Evolutionary conservation across 352 stramenopile species (phyloP).

Genomic region (Phytopythium ostracodes): DNA sequence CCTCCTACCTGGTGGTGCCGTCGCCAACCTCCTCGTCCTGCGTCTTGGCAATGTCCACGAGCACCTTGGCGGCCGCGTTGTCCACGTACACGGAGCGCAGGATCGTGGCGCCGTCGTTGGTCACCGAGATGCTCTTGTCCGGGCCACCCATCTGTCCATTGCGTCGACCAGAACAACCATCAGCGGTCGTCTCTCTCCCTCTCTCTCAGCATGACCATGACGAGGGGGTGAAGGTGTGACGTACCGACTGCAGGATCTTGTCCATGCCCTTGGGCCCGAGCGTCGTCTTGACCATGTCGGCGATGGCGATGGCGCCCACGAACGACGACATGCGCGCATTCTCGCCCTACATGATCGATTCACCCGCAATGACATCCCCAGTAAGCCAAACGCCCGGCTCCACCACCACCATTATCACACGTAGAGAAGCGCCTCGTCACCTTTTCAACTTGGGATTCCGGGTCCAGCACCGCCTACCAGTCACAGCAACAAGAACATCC

Average conservation of each 20-base stretch:
- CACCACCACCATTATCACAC: background rate
- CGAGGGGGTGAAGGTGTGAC: constrained; percentile 3
- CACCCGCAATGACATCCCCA: background rate
- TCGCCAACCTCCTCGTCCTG: constrained; percentile 99
- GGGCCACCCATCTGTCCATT: constrained; percentile 51
- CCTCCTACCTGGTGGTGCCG: constrained; percentile 90
- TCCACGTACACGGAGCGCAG: constrained; percentile 96
- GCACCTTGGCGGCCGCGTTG: constrained; percentile 98
- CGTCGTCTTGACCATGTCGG: constrained; percentile 99
- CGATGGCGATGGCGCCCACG: constrained; percentile 98
- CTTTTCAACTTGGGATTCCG: constrained; percentile 83
- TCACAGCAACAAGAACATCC: no score
- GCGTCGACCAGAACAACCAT: background rate
- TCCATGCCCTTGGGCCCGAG: constrained; percentile 99
- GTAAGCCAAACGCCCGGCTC: background rate
- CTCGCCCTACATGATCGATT: constrained; percentile 81
- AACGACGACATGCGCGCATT: constrained; percentile 99
- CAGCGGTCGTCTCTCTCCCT: no score
- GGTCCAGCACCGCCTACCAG: constrained; percentile 69
- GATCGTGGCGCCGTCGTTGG: constrained; percentile 99
- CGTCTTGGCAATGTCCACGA: constrained; percentile 99
- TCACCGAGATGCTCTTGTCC: constrained; percentile 93
- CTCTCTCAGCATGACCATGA: no score
- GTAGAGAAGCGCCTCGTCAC: constrained; percentile 9
- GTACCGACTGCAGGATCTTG: constrained; percentile 98